Conservation (phyloP, 2,329 filamentous ascomycete species). For the Colletotrichum navitas region DNA sequence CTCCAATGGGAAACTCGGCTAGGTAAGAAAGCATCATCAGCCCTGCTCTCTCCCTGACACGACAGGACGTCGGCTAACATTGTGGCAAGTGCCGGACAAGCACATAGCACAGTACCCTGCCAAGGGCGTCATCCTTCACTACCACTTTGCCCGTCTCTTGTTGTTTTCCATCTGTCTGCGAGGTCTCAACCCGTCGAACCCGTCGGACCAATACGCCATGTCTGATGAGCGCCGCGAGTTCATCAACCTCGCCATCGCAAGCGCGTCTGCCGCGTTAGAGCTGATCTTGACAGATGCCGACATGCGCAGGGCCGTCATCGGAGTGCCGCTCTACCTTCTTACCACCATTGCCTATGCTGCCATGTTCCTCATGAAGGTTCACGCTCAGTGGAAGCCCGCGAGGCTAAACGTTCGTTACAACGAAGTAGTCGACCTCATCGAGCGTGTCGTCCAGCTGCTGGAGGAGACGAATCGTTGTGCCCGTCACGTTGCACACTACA, state of each 20-base stretch:
- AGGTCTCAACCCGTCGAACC: conserved; percentile 45
- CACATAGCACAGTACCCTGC: conserved; percentile 62
- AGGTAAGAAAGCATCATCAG: conserved; percentile 46
- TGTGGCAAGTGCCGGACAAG: conserved; percentile 55
- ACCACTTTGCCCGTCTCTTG: conserved; percentile 64
- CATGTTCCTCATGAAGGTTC: conserved; percentile 51
- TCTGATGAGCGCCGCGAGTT: conserved; percentile 59
- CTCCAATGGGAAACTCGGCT: conserved; percentile 53
- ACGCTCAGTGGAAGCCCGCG: conserved; percentile 48
- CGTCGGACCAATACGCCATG: conserved; percentile 54
- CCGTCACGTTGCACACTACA: conserved; percentile 49
- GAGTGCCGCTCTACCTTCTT: conserved; percentile 50
- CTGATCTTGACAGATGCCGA: conserved; percentile 50
- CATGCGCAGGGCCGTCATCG: conserved; percentile 49
- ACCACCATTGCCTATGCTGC: conserved; percentile 51
- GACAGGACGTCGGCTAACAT: not conserved
- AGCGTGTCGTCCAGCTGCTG: conserved; percentile 46
- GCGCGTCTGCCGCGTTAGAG: conserved; percentile 49
- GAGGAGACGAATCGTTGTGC: conserved; percentile 46
- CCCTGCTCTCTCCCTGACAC: not conserved
- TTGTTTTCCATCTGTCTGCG: conserved; percentile 63
- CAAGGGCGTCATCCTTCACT: conserved; percentile 63
- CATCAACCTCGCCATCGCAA: conserved; percentile 56
- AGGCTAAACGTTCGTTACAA: conserved; percentile 48
- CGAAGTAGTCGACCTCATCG: conserved; percentile 48